These are phyloP conservation scores for Iberis pinnata DNA, from an alignment of 345 rosid species.

Conservation along the genomic window DNA sequence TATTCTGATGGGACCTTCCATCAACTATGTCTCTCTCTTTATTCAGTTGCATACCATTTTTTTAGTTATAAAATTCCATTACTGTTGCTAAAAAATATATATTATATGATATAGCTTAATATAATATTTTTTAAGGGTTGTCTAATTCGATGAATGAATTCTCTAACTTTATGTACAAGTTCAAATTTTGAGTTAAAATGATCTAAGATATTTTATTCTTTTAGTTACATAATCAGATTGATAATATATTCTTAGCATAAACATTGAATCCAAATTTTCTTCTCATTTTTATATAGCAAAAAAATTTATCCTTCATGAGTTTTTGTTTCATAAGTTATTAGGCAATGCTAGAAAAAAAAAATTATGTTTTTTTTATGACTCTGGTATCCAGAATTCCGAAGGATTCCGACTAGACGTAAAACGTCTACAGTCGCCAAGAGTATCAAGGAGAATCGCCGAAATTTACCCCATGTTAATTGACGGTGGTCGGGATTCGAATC, in stretches of 20 bases:
- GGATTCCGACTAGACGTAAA: too few species aligned
- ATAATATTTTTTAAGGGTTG: not conserved
- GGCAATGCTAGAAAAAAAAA: too few species aligned
- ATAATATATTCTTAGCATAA: not conserved
- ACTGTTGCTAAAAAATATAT: constrained; percentile 18
- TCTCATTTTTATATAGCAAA: not conserved
- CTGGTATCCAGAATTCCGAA: too few species aligned
- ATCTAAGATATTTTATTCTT: not conserved
- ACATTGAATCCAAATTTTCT: not conserved
- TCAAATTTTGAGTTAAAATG: not conserved
- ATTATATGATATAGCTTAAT: not conserved
- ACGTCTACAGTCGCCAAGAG: too few species aligned
- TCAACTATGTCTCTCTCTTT: constrained; percentile 14
- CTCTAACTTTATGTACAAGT: not conserved
- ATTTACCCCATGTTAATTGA: too few species aligned
- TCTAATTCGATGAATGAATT: not conserved
- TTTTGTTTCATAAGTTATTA: too few species aligned
- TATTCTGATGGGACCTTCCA: constrained; percentile 17
- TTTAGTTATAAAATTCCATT: constrained; percentile 9
- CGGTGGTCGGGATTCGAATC: too few species aligned
- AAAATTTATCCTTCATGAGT: not conserved
- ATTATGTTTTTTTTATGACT: too few species aligned
- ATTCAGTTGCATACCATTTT: constrained; percentile 12
- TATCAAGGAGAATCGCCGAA: too few species aligned
- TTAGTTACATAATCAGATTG: not conserved